Base-by-base conservation (phyloP, 106 monocot genomes). In the Apostasia shenzhenica region DNA sequence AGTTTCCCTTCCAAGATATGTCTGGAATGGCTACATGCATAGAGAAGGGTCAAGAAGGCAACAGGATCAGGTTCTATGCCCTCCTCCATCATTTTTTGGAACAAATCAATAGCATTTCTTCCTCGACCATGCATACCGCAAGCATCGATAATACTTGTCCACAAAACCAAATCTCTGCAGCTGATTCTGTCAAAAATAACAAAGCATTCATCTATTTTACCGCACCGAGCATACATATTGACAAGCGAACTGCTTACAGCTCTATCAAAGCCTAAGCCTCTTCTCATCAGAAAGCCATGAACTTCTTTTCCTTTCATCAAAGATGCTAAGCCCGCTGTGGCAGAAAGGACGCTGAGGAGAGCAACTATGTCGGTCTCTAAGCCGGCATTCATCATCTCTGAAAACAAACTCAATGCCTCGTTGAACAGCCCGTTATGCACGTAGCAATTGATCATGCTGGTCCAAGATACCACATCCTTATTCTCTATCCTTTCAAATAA, bases 181-280 rank as follows among this genome's bases (percentile, higher is more conserved):
- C 59, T 62, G 42, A 68, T 53, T 8, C 44, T 52, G 8, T 84
- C 59, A 47, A 89, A 93, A 37, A 89, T 9, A 63, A 66, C 78
- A n/a, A 72, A 68, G 11, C 79, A 81, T 50, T 60, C 56, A 37
- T 71, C 69, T 52, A 92, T 59, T 4, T 57, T 70, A 70, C 88
- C 92, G 57, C 92, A 92, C n/a, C 71, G 76, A 38, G 85, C 87
- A 82, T 91, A 85, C 90, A 93, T 90, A 38, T 86, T 82, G 39
- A 88, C 75, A 8, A 95, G 78, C 50, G 85, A 68, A 62, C 66
- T 82, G 59, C 70, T 55, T 7, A 88, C 42, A 5, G 61, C 51
- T 11, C 57, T 64, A 51, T 83, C 81, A 5, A 69, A 61, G 5
- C 44, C 12, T 47, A 83, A 70, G 12, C 63, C 59, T 61, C 72